Evolutionary conservation across 768 basidiomycete species (phyloP).

Genomic region (Amanita jacksonii): DNA sequence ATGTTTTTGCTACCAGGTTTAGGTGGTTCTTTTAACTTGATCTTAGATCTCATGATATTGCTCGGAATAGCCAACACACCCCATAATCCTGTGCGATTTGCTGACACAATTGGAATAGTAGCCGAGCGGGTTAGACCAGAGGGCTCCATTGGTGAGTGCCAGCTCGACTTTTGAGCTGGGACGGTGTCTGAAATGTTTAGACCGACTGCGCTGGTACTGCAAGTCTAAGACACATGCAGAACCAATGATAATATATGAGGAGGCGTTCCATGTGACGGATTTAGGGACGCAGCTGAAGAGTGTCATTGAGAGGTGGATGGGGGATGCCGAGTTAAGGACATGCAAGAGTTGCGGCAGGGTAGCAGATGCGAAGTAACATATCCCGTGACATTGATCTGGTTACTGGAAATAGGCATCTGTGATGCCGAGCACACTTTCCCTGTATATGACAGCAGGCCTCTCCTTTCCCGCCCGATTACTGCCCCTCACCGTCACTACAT

Average conservation of each 20-base stretch:
- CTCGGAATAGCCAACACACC: constrained; percentile 79
- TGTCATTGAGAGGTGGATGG: constrained; percentile 80
- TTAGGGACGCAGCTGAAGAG: constrained; percentile 92
- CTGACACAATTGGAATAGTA: constrained; percentile 86
- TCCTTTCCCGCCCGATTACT: not conserved
- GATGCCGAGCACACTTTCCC: not conserved
- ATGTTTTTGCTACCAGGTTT: constrained; percentile 93
- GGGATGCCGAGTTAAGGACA: constrained; percentile 47
- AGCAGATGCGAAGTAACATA: constrained; percentile 29
- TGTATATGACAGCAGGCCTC: not conserved
- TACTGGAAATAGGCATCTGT: not conserved
- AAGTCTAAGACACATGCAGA: constrained; percentile 43
- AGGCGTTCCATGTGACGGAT: constrained; percentile 80
- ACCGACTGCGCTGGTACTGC: constrained; percentile 92
- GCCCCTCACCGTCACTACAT: not conserved
- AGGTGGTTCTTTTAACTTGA: constrained; percentile 11
- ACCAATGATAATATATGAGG: constrained; percentile 41
- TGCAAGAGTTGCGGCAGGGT: constrained; percentile 61
- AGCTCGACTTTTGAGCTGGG: not conserved
- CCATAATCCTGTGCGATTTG: constrained; percentile 89
- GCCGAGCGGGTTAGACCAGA: constrained; percentile 78
- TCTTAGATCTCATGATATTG: not conserved
- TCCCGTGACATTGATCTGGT: no score
- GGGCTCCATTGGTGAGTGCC: constrained; percentile 55
- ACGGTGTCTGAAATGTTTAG: constrained; percentile 26